Evolutionary conservation across 306 rosid genomes (phyloP), one percentile per base, ranked within the genome.

Genomic region (Malus asiatica): DNA sequence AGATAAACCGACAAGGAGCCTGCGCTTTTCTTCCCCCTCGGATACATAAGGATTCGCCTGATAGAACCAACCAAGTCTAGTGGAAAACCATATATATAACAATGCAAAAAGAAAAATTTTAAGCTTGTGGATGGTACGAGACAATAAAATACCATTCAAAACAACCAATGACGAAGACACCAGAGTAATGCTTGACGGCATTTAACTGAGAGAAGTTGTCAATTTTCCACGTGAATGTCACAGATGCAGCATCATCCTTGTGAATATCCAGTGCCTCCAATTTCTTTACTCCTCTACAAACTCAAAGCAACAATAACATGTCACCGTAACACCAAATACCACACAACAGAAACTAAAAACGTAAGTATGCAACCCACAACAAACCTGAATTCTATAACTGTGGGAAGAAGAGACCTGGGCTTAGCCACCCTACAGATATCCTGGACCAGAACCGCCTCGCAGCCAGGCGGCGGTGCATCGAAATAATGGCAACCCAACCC

Each of bases 11-110:
- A 71, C 75, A 71, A 71, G 75, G 13, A 32, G 46, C 22, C 66
- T 53, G 12, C 65, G 14, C 1, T 9, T 2, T 6, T 16, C 16
- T 53, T 71, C 52, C 75, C 75, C 51, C 60, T 71, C 18, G 60
- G 75, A 71, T 71, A 33, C 66, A 71, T 22, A 71, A 71, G 75
- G 65, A 71, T 55, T 42, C 52, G 48, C 76, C 76, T 72, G 66
- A 35, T 30, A 64, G 57, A 55, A 72, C 52, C 29, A 63, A 23
- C 45, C 45, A 40, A 23, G 12, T 15, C 45, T n/a, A 12, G 32
- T 53, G 1, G 2, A 71, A 30, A 71, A 51, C 29, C 12, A 52
- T 53, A 52, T 29, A 52, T 29, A 71, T 48, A 6, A 60, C 65
- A 60, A 51, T 10, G 6, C 19, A 11, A 53, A 71, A 18, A 32